phyloP scores from a whole-genome alignment of 2,329 filamentous ascomycete genomes.

The Colletotrichum salicis region DNA sequence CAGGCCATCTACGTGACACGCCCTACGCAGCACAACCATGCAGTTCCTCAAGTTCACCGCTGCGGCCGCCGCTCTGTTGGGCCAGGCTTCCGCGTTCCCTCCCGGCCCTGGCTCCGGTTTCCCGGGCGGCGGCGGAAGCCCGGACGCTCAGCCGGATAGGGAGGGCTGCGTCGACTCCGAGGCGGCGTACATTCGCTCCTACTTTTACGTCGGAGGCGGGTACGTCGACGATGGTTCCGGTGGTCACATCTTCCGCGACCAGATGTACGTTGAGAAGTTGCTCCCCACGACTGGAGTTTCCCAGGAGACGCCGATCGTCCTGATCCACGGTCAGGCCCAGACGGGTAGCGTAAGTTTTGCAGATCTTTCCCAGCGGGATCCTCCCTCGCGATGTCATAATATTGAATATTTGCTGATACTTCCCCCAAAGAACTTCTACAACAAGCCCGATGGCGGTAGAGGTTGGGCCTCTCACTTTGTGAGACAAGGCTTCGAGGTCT shows the following conservation, averaged over 20 bases:
- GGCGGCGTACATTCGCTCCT: conserved; percentile 40
- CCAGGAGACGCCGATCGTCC: conserved; percentile 48
- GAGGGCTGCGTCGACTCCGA: conserved; percentile 23
- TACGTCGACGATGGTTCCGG: conserved; percentile 46
- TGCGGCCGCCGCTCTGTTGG: conserved; percentile 26
- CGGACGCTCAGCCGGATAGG: not conserved
- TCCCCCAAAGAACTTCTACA: conserved; percentile 52
- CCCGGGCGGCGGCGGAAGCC: not conserved
- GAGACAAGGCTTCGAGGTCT: conserved; percentile 56
- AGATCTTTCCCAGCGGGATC: conserved; percentile 7
- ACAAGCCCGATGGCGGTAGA: conserved; percentile 56
- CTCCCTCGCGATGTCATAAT: not conserved
- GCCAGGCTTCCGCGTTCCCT: conserved; percentile 20
- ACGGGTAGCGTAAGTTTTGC: conserved; percentile 49
- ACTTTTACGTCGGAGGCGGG: conserved; percentile 51
- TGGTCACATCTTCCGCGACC: conserved; percentile 48
- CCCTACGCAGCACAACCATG: conserved; percentile 20
- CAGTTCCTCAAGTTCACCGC: conserved; percentile 28
- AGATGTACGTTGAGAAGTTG: conserved; percentile 66
- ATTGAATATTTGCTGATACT: conserved; percentile 5
- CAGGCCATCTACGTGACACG: conserved; percentile 2
- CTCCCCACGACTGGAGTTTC: conserved; percentile 43
- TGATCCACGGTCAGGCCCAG: conserved; percentile 55
- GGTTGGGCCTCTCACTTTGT: conserved; percentile 62
- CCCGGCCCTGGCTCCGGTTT: not conserved